These are phyloP conservation scores for Calvatia gigantea DNA, from an alignment of 768 basidiomycete species.

Conservation along the genomic window DNA sequence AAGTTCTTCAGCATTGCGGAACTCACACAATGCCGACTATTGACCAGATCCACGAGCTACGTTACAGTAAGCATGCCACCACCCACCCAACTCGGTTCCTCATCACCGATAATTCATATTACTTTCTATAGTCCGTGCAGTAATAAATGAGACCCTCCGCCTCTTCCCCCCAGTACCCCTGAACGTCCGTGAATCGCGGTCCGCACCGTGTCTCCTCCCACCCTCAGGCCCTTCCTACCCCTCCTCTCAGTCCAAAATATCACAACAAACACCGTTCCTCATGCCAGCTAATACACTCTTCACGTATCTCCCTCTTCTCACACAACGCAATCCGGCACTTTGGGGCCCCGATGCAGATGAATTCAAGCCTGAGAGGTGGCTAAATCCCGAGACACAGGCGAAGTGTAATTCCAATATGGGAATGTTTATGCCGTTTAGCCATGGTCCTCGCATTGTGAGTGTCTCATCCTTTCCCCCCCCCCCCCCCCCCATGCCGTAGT, in stretches of 20 bases:
- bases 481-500: background rate
- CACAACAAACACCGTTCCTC: slow-evolving; percentile 40
- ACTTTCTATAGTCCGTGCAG: slow-evolving; percentile 54
- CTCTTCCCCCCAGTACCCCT: slow-evolving; percentile 79
- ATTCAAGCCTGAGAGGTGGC: slow-evolving; percentile 82
- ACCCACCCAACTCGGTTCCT: background rate
- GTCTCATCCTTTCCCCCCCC: background rate
- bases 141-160: slow-evolving; percentile 75
- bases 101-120: slow-evolving; percentile 8
- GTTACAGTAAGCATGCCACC: slow-evolving; percentile 48
- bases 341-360: slow-evolving; percentile 77
- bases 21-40: slow-evolving; percentile 44
- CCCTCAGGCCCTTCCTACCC: slow-evolving; percentile 46
- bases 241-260: slow-evolving; percentile 8
- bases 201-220: slow-evolving; percentile 46
- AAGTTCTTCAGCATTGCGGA: slow-evolving; percentile 58
- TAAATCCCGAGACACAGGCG: slow-evolving; percentile 51
- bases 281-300: slow-evolving; percentile 57
- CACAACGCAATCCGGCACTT: slow-evolving; percentile 60
- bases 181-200: slow-evolving; percentile 60
- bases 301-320: slow-evolving; percentile 57
- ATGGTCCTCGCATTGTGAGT: slow-evolving; percentile 57
- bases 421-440: slow-evolving; percentile 74
- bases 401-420: slow-evolving; percentile 55
- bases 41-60: slow-evolving; percentile 54